These are phyloP conservation scores for Claviceps sp. DNA, from an alignment of 2,329 filamentous ascomycete species.

Conservation along the genomic window DNA sequence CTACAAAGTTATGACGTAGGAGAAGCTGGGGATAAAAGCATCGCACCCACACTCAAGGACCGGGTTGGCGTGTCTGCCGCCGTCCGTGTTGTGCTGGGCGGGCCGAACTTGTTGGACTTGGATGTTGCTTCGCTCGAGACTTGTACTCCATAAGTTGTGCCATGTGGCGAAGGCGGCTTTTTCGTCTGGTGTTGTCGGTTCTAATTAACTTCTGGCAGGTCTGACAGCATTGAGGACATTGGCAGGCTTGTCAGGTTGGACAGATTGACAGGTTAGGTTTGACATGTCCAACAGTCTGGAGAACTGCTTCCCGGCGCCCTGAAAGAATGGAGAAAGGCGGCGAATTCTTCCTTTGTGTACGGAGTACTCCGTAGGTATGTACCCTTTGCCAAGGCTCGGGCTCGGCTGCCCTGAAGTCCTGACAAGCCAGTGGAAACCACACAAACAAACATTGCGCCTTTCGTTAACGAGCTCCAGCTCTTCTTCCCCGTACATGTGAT, in stretches of 20 bases:
- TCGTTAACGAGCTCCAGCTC: too few species aligned
- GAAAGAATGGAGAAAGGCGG: not conserved
- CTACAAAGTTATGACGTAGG: slow-evolving; percentile 9
- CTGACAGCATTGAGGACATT: too few species aligned
- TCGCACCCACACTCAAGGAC: not conserved
- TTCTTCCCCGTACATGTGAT: too few species aligned
- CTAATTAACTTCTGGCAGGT: too few species aligned
- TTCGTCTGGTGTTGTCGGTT: not conserved
- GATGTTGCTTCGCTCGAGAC: not conserved
- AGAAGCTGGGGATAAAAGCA: not conserved
- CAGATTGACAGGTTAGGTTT: too few species aligned
- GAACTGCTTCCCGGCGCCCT: too few species aligned
- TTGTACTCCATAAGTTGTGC: not conserved
- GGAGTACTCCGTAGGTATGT: too few species aligned
- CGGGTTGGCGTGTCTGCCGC: not conserved
- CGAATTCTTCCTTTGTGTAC: not conserved
- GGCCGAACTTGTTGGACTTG: not conserved
- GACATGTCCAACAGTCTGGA: too few species aligned
- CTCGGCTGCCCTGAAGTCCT: not conserved
- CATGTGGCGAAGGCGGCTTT: not conserved
- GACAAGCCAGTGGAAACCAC: not conserved
- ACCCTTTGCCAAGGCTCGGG: not conserved
- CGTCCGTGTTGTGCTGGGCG: not conserved
- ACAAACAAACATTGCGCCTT: too few species aligned
- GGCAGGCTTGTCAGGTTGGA: too few species aligned